Evolutionary conservation across 2,329 filamentous ascomycete genomes (phyloP).

Genomic region (Pseudopithomyces chartarum): DNA sequence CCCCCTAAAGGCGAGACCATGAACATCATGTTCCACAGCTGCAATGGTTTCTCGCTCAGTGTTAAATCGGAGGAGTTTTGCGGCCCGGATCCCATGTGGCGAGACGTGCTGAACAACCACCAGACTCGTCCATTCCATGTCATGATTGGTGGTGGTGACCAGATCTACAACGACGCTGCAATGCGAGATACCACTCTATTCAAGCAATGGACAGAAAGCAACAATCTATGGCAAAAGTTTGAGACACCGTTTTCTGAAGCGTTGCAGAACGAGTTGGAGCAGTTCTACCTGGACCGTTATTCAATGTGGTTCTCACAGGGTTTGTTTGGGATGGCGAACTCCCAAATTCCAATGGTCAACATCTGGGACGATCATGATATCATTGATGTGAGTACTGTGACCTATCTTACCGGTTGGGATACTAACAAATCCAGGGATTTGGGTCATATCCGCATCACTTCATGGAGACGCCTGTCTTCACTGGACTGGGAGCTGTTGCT

Average conservation of each 20-base stretch:
- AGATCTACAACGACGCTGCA: conserved; percentile 92
- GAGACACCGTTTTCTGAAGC: conserved; percentile 75
- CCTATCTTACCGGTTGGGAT: conserved; percentile 65
- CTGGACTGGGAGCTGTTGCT: conserved; percentile 84
- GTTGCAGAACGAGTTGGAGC: conserved; percentile 87
- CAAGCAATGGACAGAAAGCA: conserved; percentile 81
- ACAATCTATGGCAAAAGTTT: conserved; percentile 80
- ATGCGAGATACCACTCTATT: conserved; percentile 77
- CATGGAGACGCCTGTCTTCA: conserved; percentile 89
- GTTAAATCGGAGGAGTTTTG: conserved; percentile 80
- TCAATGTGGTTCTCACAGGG: conserved; percentile 96
- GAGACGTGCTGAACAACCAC: conserved; percentile 91
- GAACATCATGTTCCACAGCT: conserved; percentile 99
- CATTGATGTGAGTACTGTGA: conserved; percentile 49
- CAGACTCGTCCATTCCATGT: conserved; percentile 93
- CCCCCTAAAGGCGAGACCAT: conserved; percentile 82
- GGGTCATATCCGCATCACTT: conserved; percentile 92
- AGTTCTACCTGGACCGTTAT: conserved; percentile 87
- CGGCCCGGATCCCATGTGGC: conserved; percentile 95
- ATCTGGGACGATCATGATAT: conserved; percentile 90
- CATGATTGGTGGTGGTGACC: conserved; percentile 96
- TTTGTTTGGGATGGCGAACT: conserved; percentile 87
- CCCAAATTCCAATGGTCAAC: conserved; percentile 97
- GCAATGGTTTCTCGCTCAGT: conserved; percentile 89
- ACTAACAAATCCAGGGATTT: conserved; percentile 65